Evolutionary conservation across 1,284 basidiomycete species (phyloP).

Genomic region (Takashimella koratensis): DNA sequence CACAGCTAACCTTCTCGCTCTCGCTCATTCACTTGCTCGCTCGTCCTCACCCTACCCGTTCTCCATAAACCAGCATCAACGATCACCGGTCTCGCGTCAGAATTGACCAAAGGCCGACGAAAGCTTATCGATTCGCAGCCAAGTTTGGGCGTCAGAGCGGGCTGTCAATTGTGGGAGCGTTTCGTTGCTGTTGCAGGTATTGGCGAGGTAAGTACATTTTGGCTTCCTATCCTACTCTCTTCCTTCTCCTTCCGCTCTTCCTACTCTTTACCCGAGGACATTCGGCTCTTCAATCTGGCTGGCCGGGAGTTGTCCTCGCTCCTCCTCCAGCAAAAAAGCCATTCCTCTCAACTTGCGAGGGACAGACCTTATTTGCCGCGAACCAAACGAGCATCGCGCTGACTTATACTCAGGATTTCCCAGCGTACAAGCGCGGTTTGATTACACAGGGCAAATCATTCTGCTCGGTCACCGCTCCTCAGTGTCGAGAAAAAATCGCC

Average conservation of each 20-base stretch:
- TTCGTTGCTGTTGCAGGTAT: conserved; percentile 41
- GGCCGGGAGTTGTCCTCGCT: not conserved
- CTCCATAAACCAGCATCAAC: conserved; percentile 34
- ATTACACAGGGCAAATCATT: conserved; percentile 46
- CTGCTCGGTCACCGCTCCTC: conserved; percentile 57
- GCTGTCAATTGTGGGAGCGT: conserved; percentile 49
- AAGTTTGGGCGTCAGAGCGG: conserved; percentile 45
- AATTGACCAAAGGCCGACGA: conserved; percentile 37
- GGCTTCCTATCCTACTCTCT: not conserved
- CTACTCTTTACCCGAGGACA: too few relatives aligned
- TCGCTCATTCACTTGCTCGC: too few relatives aligned
- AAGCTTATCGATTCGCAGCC: conserved; percentile 41
- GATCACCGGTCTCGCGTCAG: conserved; percentile 41
- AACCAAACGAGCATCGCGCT: too few relatives aligned
- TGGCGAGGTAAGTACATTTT: conserved; percentile 28
- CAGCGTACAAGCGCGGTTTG: conserved; percentile 39
- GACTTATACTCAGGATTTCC: conserved; percentile 48
- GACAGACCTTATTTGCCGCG: too few relatives aligned
- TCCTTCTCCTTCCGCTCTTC: too few relatives aligned
- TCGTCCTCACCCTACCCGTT: too few relatives aligned
- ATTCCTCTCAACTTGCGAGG: not conserved
- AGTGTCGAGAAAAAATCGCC: conserved; percentile 86
- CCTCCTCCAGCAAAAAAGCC: too few relatives aligned
- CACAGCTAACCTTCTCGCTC: too few relatives aligned
- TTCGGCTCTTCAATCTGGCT: too few relatives aligned